A percentile compares a stretch with the other conserved stretches of the same genome.
Evolutionary conservation across 1,284 basidiomycete genomes (phyloP).

Genomic region (Anthracocystis setariae): DNA sequence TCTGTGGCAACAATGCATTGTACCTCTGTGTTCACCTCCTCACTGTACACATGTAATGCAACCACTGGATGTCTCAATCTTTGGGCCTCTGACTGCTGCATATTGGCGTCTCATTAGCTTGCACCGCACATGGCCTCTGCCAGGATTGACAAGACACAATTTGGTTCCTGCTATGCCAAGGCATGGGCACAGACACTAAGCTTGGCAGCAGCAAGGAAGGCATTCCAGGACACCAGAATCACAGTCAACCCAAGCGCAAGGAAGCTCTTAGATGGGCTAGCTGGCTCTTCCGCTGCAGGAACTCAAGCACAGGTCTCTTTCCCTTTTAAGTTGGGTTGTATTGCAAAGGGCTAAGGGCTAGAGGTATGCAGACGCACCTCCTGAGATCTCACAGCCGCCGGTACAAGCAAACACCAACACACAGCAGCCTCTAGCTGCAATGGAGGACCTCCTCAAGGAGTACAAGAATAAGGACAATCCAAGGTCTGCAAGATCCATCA

Average conservation of each 20-base stretch:
- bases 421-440: background rate
- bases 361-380: too few species aligned
- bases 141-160: constrained; percentile 11
- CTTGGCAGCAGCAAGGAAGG: background rate
- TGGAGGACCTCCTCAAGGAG: constrained; percentile 1
- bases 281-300: background rate
- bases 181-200: constrained; percentile 9
- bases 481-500: background rate
- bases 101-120: background rate
- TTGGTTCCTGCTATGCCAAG: constrained; percentile 11
- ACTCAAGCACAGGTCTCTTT: background rate
- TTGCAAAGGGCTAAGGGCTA: too few species aligned
- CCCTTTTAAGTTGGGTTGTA: too few species aligned
- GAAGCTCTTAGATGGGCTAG: constrained; percentile 5
- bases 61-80: constrained; percentile 4
- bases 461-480: background rate
- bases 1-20: background rate
- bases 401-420: background rate
- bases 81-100: background rate
- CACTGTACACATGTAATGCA: constrained; percentile 4
- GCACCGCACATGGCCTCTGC: background rate
- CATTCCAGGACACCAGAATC: constrained; percentile 14
- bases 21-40: background rate
- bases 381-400: background rate
- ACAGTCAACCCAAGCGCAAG: background rate